Conservation (phyloP, 495 filamentous ascomycete genomes). For the Trypethelium eluteriae region DNA sequence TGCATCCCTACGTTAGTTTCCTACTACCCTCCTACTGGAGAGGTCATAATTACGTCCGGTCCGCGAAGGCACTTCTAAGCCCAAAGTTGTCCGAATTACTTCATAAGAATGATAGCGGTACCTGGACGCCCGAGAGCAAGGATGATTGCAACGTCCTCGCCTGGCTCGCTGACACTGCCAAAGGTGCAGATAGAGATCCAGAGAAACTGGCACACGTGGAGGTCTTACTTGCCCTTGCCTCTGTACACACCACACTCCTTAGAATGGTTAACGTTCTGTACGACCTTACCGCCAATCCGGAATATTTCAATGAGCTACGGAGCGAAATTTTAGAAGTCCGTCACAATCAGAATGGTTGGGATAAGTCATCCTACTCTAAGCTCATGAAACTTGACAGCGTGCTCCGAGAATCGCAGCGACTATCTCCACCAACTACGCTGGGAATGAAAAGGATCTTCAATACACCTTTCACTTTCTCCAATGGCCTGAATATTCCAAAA, state of each 20-base stretch:
- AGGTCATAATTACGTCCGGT: background rate
- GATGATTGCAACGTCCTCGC: background rate
- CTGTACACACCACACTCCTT: constrained; percentile 19
- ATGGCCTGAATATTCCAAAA: constrained; percentile 38
- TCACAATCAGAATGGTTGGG: too few species aligned
- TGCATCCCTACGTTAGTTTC: background rate
- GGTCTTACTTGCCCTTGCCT: constrained; percentile 18
- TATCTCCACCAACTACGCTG: background rate
- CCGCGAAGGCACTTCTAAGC: background rate
- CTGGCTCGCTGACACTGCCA: background rate
- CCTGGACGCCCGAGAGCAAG: background rate
- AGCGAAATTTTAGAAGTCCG: constrained; percentile 18
- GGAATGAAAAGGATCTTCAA: background rate
- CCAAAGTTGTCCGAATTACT: background rate
- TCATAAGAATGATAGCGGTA: too few species aligned
- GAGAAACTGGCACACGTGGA: constrained; percentile 15
- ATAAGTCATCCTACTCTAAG: background rate
- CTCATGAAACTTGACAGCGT: constrained; percentile 3
- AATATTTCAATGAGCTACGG: constrained; percentile 17
- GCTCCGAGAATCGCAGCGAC: background rate
- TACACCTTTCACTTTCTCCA: constrained; percentile 1
- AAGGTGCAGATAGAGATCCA: background rate
- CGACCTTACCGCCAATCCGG: constrained; percentile 18
- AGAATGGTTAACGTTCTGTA: constrained; percentile 14
- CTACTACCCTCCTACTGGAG: background rate